Conservation (phyloP, 73 alveolate species). For the Tetrahymena borealis region DNA sequence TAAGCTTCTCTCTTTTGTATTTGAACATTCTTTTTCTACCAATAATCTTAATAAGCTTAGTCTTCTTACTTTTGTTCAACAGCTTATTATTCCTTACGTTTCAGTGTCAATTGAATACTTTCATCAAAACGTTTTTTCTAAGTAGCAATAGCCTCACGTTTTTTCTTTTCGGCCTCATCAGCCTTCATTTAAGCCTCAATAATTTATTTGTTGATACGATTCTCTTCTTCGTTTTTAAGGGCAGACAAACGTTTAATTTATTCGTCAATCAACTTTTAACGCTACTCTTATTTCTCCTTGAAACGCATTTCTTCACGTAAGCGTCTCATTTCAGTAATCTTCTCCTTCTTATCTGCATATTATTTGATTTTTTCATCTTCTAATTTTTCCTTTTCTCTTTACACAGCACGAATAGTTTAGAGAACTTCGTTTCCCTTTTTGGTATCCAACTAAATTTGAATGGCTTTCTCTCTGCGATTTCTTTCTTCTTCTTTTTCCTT, state of each 20-base stretch:
- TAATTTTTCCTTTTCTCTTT: constrained; percentile 58
- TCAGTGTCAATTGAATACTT: constrained; percentile 4
- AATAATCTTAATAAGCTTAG: background rate
- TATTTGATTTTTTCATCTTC: constrained; percentile 77
- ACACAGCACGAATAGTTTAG: constrained; percentile 33
- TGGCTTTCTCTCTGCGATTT: constrained; percentile 59
- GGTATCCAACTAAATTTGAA: constrained; percentile 45
- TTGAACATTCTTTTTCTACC: background rate
- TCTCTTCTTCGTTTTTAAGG: constrained; percentile 56
- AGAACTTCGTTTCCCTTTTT: constrained; percentile 41
- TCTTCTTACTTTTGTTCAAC: constrained; percentile 46
- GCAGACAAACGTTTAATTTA: constrained; percentile 52
- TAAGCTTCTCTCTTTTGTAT: background rate
- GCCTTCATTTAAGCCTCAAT: constrained; percentile 75
- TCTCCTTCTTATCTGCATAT: constrained; percentile 72
- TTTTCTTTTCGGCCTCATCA: constrained; percentile 61
- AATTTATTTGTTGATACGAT: constrained; percentile 48
- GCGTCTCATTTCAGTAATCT: constrained; percentile 59
- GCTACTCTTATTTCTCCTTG: constrained; percentile 58
- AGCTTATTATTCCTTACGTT: constrained; percentile 52
- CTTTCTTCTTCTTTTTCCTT: constrained; percentile 63
- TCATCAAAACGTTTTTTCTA: constrained; percentile 34
- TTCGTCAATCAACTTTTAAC: constrained; percentile 67
- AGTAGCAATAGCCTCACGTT: constrained; percentile 57
- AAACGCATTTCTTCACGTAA: constrained; percentile 64